Evolutionary conservation across 495 filamentous ascomycete species (phyloP), one percentile per base, ranked within the genome.

Genomic region (Xeromyces bisporus): DNA sequence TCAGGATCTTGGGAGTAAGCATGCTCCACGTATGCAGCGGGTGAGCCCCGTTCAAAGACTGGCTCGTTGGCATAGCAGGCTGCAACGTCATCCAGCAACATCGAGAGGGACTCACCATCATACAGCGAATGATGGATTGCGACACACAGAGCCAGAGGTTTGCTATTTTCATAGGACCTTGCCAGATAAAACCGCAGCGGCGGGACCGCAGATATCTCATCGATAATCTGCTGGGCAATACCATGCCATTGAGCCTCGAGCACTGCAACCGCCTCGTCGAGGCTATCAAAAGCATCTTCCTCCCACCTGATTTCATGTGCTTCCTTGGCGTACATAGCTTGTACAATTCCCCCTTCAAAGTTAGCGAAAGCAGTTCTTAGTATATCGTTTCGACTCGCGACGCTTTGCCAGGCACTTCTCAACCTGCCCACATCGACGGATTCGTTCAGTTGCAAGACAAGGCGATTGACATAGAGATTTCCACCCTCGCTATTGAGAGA

Each of bases 391-490:
- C 59, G 41, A 11, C 71, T 48, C 6, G 75, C 70, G 2, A 41
- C 48, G 3, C 10, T 17, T 10, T 50, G 41, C 66, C 75, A 80
- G 2, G 80, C 75, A 7, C 37, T 29, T 29, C 60, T 62, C 1
- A 87, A 53, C 18, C 41, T 58, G 0, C 43, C 20, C 0, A 66
- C 10, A 39, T 86, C 64, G 1, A 71, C 47, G 2, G 48, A 34
- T 0, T 53, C 36, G 6, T 50, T 37, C 0, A 92, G 42, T 29
- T 69, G 60, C 18, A 84, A 48, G 9, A 72, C 54, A 39, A 85
- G 69, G 37, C 85, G 78, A 39, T 84, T 87, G 55, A 83, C 81
- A 41, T 92, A 89, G 35, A 72, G 61, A 15, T 58, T 55, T 34
- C 71, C 77, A 15, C 33, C 32, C 10, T 67, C 58, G 0, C 73